Conservation (phyloP, 2,329 filamentous ascomycete genomes). For the Kalaharituber pfeilii region DNA sequence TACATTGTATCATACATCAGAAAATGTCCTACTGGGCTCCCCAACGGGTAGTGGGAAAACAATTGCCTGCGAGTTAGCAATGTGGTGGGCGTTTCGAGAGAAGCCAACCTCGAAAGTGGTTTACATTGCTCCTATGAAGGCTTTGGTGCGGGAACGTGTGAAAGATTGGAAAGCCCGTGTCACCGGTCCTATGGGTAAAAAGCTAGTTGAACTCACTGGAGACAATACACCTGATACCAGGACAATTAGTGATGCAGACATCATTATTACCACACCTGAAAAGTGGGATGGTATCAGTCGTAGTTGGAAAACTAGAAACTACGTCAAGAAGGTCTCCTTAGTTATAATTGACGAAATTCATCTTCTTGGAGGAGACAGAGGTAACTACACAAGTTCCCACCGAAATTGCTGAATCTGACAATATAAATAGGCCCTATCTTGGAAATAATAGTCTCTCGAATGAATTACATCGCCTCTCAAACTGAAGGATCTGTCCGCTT, state of each 20-base stretch:
- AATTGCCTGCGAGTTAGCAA: constrained; percentile 82
- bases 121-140: constrained; percentile 99
- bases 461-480: constrained; percentile 97
- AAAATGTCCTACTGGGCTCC: constrained; percentile 85
- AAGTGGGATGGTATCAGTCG: constrained; percentile 99
- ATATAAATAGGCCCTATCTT: constrained; percentile 50
- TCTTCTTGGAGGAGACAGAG: constrained; percentile 84
- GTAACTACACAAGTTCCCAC: constrained; percentile 25
- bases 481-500: constrained; percentile 77
- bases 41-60: constrained; percentile 97
- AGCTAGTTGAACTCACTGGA: constrained; percentile 85
- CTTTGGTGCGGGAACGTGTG: constrained; percentile 85
- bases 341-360: constrained; percentile 99
- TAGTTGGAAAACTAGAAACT: constrained; percentile 95
- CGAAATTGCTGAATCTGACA: not conserved
- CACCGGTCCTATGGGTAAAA: constrained; percentile 65
- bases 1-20: constrained; percentile 76
- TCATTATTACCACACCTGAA: constrained; percentile 98
- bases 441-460: constrained; percentile 80
- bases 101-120: constrained; percentile 92
- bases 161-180: constrained; percentile 83
- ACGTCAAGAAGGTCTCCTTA: constrained; percentile 82
- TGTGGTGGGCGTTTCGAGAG: constrained; percentile 99
- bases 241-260: constrained; percentile 87
- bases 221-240: constrained; percentile 96